Conservation (phyloP, 495 filamentous ascomycete genomes). For the Haplographium delicatum region DNA sequence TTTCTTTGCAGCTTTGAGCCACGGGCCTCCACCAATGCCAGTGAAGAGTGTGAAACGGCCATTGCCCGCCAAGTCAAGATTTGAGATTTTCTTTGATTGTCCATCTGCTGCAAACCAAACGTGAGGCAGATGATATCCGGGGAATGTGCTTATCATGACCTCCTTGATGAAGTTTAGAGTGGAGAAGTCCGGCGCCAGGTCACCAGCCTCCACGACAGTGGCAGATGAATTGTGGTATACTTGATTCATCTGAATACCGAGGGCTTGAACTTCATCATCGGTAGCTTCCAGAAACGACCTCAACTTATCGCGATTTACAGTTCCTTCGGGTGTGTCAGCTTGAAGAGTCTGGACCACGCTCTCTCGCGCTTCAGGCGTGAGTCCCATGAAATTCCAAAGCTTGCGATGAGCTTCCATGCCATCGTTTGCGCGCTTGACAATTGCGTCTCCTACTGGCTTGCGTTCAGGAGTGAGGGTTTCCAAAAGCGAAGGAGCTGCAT, state of each 20-base stretch:
- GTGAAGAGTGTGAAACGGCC: constrained; percentile 33
- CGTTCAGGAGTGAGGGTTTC: constrained; percentile 31
- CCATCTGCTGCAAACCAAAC: constrained; percentile 32
- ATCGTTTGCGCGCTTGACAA: constrained; percentile 38
- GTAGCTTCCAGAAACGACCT: constrained; percentile 30
- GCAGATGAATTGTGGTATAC: constrained; percentile 26
- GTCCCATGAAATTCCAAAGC: constrained; percentile 31
- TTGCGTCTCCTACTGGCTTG: constrained; percentile 35
- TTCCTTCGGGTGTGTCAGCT: constrained; percentile 25
- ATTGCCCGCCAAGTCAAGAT: constrained; percentile 33
- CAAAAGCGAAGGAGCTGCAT: constrained; percentile 20
- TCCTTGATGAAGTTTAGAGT: not conserved
- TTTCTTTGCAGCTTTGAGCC: constrained; percentile 27
- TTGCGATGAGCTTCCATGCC: constrained; percentile 30
- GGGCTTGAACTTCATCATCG: constrained; percentile 33
- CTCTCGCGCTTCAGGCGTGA: constrained; percentile 1
- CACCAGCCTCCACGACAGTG: not conserved
- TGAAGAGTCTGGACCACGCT: not conserved
- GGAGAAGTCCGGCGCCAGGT: not conserved
- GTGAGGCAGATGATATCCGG: constrained; percentile 34
- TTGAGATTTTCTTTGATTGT: constrained; percentile 22
- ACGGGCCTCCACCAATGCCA: constrained; percentile 31
- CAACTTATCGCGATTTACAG: constrained; percentile 20
- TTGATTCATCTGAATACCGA: constrained; percentile 43
- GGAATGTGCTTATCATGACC: constrained; percentile 27